Base-by-base conservation (phyloP, 805 yeast genomes). In the Kodamaea lidongshanica region DNA sequence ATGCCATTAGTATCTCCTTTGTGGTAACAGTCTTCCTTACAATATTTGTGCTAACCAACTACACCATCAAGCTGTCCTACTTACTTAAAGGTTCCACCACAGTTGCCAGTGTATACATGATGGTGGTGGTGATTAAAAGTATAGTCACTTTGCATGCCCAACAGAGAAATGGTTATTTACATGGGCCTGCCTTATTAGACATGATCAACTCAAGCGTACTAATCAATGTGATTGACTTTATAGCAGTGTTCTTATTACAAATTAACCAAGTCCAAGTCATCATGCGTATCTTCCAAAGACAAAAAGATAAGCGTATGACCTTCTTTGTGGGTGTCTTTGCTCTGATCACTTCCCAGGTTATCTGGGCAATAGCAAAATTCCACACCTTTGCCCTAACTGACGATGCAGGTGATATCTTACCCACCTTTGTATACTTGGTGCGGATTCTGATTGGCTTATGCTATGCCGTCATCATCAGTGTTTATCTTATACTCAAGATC, bases 401-500 rank as follows among this genome's bases (percentile, higher is more conserved):
- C 35, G 72, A 65, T 39, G 58, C 67, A 1, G 61, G 74, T 23
- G 76, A 77, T 12, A 72, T 79, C 14, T 45, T 82, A 9, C 83
- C 88, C 0, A 83, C 88, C 0, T 80, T 84, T 50, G 77, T 77
- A 17, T 84, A 83, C 46, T 58, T 84, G 27, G 67, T 82, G 24
- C 65, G 89, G 35, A 82, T 84, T 23, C 79, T 88, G 4, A 63
- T 81, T 44, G 69, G 83, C 2, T 68, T 80, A 19, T 64, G 81
- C 44, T 84, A 77, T 54, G 77, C 84, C 2, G 76, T 77, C 7
- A 61, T 82, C 23, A 67, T 82, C 18, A 57, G 71, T 7, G 74
- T 77, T 13, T 77, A 70, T 45, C 56, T 73, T 3, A 42, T 77
- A 12, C 62, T 70, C 13, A 77, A 76, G 37, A 52, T 71, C 22